Conservation (phyloP, 2,329 filamentous ascomycete genomes). For the Aspergillus awamori region DNA sequence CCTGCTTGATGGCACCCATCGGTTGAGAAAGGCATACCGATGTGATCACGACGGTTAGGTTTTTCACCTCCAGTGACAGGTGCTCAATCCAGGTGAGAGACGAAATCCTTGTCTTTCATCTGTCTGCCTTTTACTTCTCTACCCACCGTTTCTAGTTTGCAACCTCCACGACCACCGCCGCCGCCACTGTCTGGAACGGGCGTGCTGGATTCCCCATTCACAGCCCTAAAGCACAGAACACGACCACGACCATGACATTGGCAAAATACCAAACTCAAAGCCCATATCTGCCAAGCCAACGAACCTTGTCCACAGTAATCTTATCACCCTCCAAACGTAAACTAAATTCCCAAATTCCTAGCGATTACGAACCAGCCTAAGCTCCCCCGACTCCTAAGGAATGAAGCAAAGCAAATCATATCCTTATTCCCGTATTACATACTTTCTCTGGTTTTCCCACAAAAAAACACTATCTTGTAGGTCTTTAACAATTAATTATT, state of each 20-base stretch:
- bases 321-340: too few relatives aligned
- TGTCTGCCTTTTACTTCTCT: not conserved
- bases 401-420: too few relatives aligned
- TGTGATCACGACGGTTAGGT: not conserved
- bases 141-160: not conserved
- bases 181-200: constrained; percentile 2
- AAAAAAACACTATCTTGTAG: too few relatives aligned
- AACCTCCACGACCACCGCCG: not conserved
- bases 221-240: not conserved
- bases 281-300: not conserved
- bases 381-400: too few relatives aligned
- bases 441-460: too few relatives aligned
- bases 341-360: too few relatives aligned
- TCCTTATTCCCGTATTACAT: too few relatives aligned
- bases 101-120: not conserved
- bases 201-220: not conserved
- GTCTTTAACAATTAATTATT: too few relatives aligned
- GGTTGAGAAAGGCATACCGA: constrained; percentile 4
- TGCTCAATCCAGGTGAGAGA: constrained; percentile 9
- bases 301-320: too few relatives aligned
- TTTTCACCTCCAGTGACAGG: not conserved
- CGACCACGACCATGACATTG: not conserved
- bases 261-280: not conserved
- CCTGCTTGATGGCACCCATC: constrained; percentile 46
- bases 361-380: too few relatives aligned